A percentile compares a stretch with the other conserved stretches of the same genome.
Evolutionary conservation across 805 yeast genomes (phyloP).

Genomic region (Babjeviella inositovora): DNA sequence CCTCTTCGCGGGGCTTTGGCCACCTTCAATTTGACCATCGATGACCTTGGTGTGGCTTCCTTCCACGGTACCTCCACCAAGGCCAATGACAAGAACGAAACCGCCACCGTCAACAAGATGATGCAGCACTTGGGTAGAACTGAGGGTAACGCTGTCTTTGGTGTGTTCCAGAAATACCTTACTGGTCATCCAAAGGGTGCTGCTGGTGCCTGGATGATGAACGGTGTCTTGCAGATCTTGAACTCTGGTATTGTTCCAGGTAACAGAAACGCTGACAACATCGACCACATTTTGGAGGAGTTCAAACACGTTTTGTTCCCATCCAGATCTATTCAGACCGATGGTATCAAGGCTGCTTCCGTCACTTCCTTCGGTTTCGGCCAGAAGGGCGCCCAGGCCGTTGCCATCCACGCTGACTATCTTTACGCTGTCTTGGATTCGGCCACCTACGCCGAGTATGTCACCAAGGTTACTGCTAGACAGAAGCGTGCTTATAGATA

Average conservation of each 20-base stretch:
- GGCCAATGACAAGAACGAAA: constrained; percentile 98
- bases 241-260: constrained; percentile 95
- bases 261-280: constrained; percentile 95
- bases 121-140: constrained; percentile 91
- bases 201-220: constrained; percentile 99
- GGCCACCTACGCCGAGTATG: constrained; percentile 57
- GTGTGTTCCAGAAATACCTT: constrained; percentile 97
- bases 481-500: constrained; percentile 84
- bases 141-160: constrained; percentile 93
- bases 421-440: constrained; percentile 70
- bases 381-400: constrained; percentile 97
- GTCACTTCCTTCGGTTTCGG: constrained; percentile 98
- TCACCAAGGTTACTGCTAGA: constrained; percentile 56
- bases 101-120: constrained; percentile 82
- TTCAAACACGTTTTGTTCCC: constrained; percentile 88
- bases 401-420: constrained; percentile 87
- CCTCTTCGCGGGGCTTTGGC: constrained; percentile 97
- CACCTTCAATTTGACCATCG: constrained; percentile 80
- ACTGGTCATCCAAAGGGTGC: constrained; percentile 99
- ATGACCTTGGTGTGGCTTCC: constrained; percentile 91
- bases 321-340: constrained; percentile 83
- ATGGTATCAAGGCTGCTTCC: constrained; percentile 94
- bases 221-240: constrained; percentile 90
- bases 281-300: constrained; percentile 70
- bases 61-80: constrained; percentile 99